Evolutionary conservation across 2,329 filamentous ascomycete genomes (phyloP).

Genomic region (Cytospora piceicola): DNA sequence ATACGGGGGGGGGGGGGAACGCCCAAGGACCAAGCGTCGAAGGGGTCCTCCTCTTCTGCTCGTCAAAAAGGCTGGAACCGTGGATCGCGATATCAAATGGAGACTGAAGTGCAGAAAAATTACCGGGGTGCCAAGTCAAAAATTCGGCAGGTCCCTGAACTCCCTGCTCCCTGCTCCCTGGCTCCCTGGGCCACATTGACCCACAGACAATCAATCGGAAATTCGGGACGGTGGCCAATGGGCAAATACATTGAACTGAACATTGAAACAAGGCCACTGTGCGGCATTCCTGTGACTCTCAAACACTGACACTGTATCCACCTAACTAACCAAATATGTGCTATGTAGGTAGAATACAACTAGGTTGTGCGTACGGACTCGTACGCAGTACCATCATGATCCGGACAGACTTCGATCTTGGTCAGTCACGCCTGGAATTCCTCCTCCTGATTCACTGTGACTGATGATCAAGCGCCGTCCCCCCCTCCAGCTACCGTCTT

Average conservation of each 20-base stretch:
- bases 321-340: too few species aligned
- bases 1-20: too few species aligned
- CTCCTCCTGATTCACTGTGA: slow-evolving; percentile 6
- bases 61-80: not conserved
- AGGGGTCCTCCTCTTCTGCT: not conserved
- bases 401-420: not conserved
- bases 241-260: not conserved
- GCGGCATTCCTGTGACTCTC: not conserved
- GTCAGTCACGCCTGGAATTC: slow-evolving; percentile 6
- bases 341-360: too few species aligned
- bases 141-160: slow-evolving; percentile 18
- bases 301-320: slow-evolving; percentile 1
- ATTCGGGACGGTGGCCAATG: slow-evolving; percentile 20
- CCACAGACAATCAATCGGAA: slow-evolving; percentile 2
- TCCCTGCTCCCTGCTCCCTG: not conserved
- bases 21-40: not conserved
- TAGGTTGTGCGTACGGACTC: not conserved
- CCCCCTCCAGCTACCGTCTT: not conserved
- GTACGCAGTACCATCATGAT: not conserved
- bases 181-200: slow-evolving; percentile 8
- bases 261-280: slow-evolving; percentile 16
- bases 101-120: slow-evolving; percentile 17
- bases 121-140: slow-evolving; percentile 21
- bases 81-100: slow-evolving; percentile 30
- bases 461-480: not conserved